Evolutionary conservation across 2,329 filamentous ascomycete species (phyloP).

Genomic region (Colletotrichum lini): DNA sequence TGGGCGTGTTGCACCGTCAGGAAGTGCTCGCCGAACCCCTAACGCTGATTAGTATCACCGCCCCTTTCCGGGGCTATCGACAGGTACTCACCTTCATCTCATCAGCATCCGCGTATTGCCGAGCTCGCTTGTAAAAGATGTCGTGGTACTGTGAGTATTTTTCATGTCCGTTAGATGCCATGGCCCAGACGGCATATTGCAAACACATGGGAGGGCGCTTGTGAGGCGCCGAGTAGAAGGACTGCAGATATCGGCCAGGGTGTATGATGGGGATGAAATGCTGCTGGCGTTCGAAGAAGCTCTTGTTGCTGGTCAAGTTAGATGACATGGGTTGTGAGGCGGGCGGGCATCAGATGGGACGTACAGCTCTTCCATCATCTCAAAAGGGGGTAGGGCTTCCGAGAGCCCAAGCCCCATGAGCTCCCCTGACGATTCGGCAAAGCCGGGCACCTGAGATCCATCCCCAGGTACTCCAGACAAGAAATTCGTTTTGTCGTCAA

Average conservation of each 20-base stretch:
- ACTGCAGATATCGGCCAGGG: constrained; percentile 79
- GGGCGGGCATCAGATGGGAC: constrained; percentile 45
- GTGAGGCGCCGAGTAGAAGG: constrained; percentile 79
- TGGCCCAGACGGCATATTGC: constrained; percentile 90
- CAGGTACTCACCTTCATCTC: constrained; percentile 77
- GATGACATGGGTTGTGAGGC: not conserved
- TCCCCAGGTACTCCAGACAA: not conserved
- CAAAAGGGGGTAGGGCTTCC: constrained; percentile 83
- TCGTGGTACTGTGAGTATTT: constrained; percentile 81
- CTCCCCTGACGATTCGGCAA: constrained; percentile 43
- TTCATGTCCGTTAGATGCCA: constrained; percentile 78
- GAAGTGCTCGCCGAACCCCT: constrained; percentile 83
- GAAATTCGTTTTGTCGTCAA: constrained; percentile 7
- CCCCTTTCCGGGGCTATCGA: not conserved
- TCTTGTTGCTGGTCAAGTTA: constrained; percentile 68
- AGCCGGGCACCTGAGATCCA: constrained; percentile 5
- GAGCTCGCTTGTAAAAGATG: constrained; percentile 84
- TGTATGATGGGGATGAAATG: constrained; percentile 84
- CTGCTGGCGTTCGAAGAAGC: constrained; percentile 84
- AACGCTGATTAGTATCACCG: not conserved
- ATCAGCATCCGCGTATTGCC: constrained; percentile 86
- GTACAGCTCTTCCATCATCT: constrained; percentile 88
- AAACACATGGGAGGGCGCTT: constrained; percentile 86
- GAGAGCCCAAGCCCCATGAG: constrained; percentile 86
- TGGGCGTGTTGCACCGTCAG: constrained; percentile 86